Conservation (phyloP, 768 basidiomycete genomes). For the Chalciporus pseudorubinellus region DNA sequence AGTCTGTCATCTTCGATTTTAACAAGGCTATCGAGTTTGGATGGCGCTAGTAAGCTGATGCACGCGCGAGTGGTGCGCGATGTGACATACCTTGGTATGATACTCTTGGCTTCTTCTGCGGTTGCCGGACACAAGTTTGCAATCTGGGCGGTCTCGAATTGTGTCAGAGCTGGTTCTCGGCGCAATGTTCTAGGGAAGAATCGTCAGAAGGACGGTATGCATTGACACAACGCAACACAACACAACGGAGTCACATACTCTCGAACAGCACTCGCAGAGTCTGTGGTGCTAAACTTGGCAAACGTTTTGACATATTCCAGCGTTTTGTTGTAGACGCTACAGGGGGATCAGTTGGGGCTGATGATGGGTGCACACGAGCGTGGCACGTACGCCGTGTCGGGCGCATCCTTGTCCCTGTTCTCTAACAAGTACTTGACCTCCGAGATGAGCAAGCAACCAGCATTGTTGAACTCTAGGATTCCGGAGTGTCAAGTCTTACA, state of each 20-base stretch:
- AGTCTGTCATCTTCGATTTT: slow-evolving; percentile 87
- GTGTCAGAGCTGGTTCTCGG: slow-evolving; percentile 75
- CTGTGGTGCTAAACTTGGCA: slow-evolving; percentile 84
- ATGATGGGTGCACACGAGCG: not conserved
- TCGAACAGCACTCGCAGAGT: slow-evolving; percentile 82
- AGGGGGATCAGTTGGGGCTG: slow-evolving; percentile 2
- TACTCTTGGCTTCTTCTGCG: slow-evolving; percentile 88
- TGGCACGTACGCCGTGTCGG: slow-evolving; percentile 71
- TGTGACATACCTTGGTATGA: slow-evolving; percentile 73
- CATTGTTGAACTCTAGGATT: slow-evolving; percentile 79
- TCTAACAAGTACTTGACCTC: slow-evolving; percentile 91
- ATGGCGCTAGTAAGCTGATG: not conserved
- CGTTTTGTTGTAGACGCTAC: slow-evolving; percentile 90
- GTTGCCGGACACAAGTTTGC: slow-evolving; percentile 87
- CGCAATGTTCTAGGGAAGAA: slow-evolving; percentile 58
- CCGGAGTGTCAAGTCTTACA: not conserved
- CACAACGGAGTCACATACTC: slow-evolving; percentile 49
- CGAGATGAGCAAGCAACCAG: slow-evolving; percentile 86
- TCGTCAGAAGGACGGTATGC: not conserved
- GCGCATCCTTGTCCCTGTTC: slow-evolving; percentile 83
- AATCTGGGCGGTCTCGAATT: slow-evolving; percentile 91
- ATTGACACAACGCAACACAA: too few species aligned
- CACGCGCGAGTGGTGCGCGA: not conserved
- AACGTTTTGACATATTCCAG: slow-evolving; percentile 90
- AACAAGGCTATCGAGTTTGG: slow-evolving; percentile 54